Base-by-base conservation (phyloP, 148 eudicot genomes). In the Polygonum maritimum region DNA sequence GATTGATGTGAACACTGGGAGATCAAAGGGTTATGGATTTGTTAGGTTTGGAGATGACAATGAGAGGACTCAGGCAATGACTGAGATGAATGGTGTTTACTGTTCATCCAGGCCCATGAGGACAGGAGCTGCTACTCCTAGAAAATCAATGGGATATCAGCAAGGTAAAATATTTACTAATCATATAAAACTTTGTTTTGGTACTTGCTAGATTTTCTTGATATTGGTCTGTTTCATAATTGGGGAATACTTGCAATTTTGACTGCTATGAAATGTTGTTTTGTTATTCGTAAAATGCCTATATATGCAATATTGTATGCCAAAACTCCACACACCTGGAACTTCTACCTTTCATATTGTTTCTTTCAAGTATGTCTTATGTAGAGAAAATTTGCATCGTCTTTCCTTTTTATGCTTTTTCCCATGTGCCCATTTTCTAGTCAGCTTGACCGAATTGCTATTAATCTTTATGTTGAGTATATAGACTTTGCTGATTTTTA, bases 1-100 rank as follows among this genome's bases (percentile, higher is more conserved):
- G 57, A 89, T 90, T 51, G 98, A 94, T 83, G 90, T 87, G 75
- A 94, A 84, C 75, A 89, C 97, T 63, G 96, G 97, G 48, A 89
- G 98, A 8, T 94, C 98, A n/a, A 94, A 92, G 76, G 98, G 98
- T 7, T 94, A 94, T 71, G 98, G 98, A 48, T 94, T 94, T 82
- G 97, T 94, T 18, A 94, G 98, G 74, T 94, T 94, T 84, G 97
- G 97, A 22, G 98, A 94, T 84, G 97, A 94, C 74, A 82, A 35
- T 79, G 98, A 94, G 82, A 89, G 94, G 83, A 77, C 91, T 21
- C 88, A 87, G 74, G 98, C 98, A 16, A 90, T 94, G 97, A 86
- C 86, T 83, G 97, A 94, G 72, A 94, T 94, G 98, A 92, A 92
- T 80, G 98, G 98, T 58, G 84, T 85, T 13, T 86, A 82, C 76